Evolutionary conservation across 2,329 filamentous ascomycete species (phyloP).

Genomic region (Diaporthe sp.): DNA sequence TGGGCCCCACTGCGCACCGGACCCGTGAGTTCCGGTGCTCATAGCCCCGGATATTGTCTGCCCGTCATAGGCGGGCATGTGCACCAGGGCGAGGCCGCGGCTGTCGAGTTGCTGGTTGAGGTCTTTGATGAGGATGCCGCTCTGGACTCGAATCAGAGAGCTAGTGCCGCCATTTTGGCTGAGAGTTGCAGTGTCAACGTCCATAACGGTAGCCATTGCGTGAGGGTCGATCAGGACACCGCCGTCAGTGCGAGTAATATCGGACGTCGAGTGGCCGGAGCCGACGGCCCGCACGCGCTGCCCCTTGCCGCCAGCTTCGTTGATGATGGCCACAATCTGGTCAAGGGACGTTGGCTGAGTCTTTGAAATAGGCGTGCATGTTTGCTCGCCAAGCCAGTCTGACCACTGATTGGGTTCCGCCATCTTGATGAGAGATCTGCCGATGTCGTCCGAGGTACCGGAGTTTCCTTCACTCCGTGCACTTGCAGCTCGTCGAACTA

Average conservation of each 20-base stretch:
- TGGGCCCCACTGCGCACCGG: conserved; percentile 44
- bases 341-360: conserved; percentile 43
- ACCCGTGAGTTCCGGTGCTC: conserved; percentile 46
- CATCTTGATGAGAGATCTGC: conserved; percentile 1
- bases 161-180: neutral
- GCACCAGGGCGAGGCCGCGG: conserved; percentile 43
- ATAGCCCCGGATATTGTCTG: conserved; percentile 46
- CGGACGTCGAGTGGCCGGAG: conserved; percentile 47
- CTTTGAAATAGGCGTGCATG: conserved; percentile 42
- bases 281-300: conserved; percentile 46
- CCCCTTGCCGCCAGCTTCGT: conserved; percentile 40
- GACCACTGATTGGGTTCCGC: conserved; percentile 38
- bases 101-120: conserved; percentile 46
- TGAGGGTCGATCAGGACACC: conserved; percentile 44
- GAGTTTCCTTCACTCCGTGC: neutral
- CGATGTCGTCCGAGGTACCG: neutral
- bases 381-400: conserved; percentile 45
- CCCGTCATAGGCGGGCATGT: conserved; percentile 47
- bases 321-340: conserved; percentile 44
- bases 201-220: conserved; percentile 41
- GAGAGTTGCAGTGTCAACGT: conserved; percentile 41
- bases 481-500: neutral
- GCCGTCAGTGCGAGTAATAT: conserved; percentile 43
- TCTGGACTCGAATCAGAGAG: conserved; percentile 43
- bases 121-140: conserved; percentile 44